Evolutionary conservation across 2,329 filamentous ascomycete species (phyloP), one percentile per base, ranked within the genome.

Genomic region (Penicillium occitanis): DNA sequence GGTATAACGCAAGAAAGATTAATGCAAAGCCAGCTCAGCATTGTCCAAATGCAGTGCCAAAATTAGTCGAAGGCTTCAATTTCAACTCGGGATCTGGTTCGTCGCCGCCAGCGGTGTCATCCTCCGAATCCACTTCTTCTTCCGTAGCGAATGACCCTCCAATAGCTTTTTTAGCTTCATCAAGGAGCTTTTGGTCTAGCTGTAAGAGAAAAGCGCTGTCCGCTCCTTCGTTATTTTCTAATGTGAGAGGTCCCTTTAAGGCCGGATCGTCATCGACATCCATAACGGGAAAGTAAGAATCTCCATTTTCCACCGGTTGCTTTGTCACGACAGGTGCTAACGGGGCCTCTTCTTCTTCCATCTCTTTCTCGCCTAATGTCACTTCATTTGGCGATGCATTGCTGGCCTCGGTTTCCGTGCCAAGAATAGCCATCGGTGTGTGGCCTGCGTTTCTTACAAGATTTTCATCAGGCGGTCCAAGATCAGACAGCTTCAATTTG

Each of bases 1-100:
- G 57, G 57, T 53, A 66, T 63, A 59, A 28, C n/a, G 35, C 35
- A 51, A 44, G 19, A 61, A 51, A 25, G 6, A 46, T 35, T 28
- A 25, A 69, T 58, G 22, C 40, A 37, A 60, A 72, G 59, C 69
- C 58, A 64, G 67, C 68, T 42, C 69, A 67, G 33, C 61, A 68
- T 55, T 70, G 69, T 10, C 81, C 80, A 76, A 80, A 82, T 5
- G 79, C 81, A 65, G 79, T 80, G n/a, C 80, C 81, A 73, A 83
- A 82, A 71, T 82, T 82, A 19, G 77, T 81, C 17, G 77, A 78
- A 30, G 78, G 78, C 68, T 76, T 81, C 70, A 82, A 77, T 68
- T 75, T 80, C 66, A 81, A 71, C 70, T 79, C 77, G 19, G 75
- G 72, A 30, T 77, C 76, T 33, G 70, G 71, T 46, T 77, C 72